phyloP scores from a whole-genome alignment of 805 yeast species.

The Yamadazyma insecticola region DNA sequence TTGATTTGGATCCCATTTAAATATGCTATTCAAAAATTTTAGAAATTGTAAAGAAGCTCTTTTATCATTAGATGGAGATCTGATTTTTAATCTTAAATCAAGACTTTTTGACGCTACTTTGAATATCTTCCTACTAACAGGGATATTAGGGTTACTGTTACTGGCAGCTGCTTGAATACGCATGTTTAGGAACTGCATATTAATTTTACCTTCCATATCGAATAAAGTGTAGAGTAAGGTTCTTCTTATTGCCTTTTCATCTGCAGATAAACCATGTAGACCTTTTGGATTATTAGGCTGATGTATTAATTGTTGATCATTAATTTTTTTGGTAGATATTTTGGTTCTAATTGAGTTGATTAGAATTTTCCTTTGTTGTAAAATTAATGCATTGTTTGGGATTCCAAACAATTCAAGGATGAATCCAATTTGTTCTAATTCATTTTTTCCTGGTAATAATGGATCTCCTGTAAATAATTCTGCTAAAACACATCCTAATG shows the following conservation, averaged over 20 bases:
- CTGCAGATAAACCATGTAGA: conserved; percentile 10
- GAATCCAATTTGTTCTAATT: conserved; percentile 42
- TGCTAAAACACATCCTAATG: conserved; percentile 39
- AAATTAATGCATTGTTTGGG: conserved; percentile 39
- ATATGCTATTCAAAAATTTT: conserved; percentile 24
- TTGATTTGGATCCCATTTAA: conserved; percentile 35
- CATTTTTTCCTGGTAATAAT: conserved; percentile 46
- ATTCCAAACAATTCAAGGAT: conserved; percentile 44
- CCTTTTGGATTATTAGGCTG: conserved; percentile 1
- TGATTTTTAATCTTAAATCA: conserved; percentile 24
- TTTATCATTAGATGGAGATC: conserved; percentile 8
- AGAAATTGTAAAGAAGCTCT: conserved; percentile 15
- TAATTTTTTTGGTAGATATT: conserved; percentile 6
- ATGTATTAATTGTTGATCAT: conserved; percentile 2
- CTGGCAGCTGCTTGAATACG: conserved; percentile 8
- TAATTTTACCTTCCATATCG: conserved; percentile 35
- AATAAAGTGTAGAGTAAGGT: conserved; percentile 35
- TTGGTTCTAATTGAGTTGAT: conserved; percentile 14
- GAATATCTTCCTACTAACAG: conserved; percentile 15
- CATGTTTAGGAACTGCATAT: conserved; percentile 27
- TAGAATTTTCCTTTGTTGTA: conserved; percentile 35
- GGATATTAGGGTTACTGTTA: conserved; percentile 1
- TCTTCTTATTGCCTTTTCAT: conserved; percentile 29
- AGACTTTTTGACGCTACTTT: conserved; percentile 25
- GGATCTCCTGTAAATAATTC: conserved; percentile 36